Evolutionary conservation across 352 stramenopile species (phyloP), one percentile per base, ranked within the genome.

Genomic region (Phytophthora chlamydospora): DNA sequence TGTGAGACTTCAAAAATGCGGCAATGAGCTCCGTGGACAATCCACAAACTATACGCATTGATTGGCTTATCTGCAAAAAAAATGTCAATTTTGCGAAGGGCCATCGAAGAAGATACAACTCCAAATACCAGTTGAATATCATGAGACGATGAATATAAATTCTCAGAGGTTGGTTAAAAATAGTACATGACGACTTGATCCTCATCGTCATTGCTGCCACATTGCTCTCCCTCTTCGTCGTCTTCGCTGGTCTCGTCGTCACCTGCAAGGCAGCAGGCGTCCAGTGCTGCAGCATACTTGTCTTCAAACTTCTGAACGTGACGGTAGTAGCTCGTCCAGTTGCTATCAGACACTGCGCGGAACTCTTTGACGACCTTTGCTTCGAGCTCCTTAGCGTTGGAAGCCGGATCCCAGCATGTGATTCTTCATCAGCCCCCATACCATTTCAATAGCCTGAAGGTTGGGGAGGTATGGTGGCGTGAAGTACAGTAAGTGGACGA

Each of bases 401-500:
- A 21, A 17, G 36, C 16, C 8, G 14, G 36, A 6, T 42, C 4
- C 16, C 8, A 5, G 36, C 12, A 42, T 42, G 16, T 6, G 36
- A 21, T 42, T 45, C 27, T 45, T 45, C 39, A 45, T 45, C 39
- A 45, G 13, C 16, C 39, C 39, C 39, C 39, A 45, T 31, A 45
- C 16, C 39, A 45, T 45, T 14, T 45, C 39, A 14, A 45, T 45
- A 31, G 14, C 7, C 12, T 44, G 17, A 5, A 44, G n/a, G 7
- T 44, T 3, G 38, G 38, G 38, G 11, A 24, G 39, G 16, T 45
- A 45, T 31, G 16, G 39, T 13, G 39, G 39, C 39, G 16, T 45
- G 19, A 45, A 45, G 10, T 32, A 45, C 39, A 45, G 5, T 2
- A 45, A 11, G 9, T 45, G 39, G 17, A 3, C 39, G 39, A 17